These are phyloP conservation scores for Aspergillus sclerotialis DNA, from an alignment of 2,329 filamentous ascomycete genomes.

Conservation along the genomic window DNA sequence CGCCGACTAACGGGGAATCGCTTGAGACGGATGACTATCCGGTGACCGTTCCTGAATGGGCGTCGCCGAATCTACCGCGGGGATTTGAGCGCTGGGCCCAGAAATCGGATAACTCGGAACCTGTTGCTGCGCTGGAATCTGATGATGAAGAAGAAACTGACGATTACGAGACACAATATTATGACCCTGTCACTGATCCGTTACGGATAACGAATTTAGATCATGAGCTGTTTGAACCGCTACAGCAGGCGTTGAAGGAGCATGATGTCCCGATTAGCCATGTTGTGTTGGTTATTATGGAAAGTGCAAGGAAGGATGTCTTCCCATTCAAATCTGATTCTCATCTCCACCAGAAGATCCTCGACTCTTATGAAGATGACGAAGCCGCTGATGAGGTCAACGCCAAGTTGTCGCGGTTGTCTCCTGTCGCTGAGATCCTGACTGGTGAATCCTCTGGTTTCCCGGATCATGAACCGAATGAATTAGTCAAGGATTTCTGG, in stretches of 20 bases:
- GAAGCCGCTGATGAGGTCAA: conserved; percentile 10
- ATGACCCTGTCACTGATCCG: conserved; percentile 22
- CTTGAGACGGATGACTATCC: conserved; percentile 2
- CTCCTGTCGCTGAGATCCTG: conserved; percentile 22
- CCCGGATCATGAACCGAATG: conserved; percentile 1
- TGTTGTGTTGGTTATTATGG: conserved; percentile 24
- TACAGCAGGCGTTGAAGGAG: conserved; percentile 16
- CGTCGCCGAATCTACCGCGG: conserved; percentile 13
- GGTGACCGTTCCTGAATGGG: conserved; percentile 13
- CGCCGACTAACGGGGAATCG: conserved; percentile 10
- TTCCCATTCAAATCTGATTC: conserved; percentile 23
- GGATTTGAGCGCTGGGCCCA: conserved; percentile 21
- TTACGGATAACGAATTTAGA: conserved; percentile 25
- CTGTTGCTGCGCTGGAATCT: no score
- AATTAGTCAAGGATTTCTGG: conserved; percentile 10
- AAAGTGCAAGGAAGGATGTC: conserved; percentile 25
- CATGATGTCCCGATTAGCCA: conserved; percentile 22
- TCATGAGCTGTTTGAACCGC: conserved; percentile 16
- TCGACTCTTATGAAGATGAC: conserved; percentile 15
- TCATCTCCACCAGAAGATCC: conserved; percentile 18
- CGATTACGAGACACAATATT: conserved; percentile 10
- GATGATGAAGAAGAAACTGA: not conserved
- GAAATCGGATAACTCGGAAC: not conserved
- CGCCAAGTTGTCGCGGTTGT: conserved; percentile 16
- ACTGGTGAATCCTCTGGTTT: conserved; percentile 20